Evolutionary conservation across 2,329 filamentous ascomycete species (phyloP).

Genomic region (Claviceps capensis): DNA sequence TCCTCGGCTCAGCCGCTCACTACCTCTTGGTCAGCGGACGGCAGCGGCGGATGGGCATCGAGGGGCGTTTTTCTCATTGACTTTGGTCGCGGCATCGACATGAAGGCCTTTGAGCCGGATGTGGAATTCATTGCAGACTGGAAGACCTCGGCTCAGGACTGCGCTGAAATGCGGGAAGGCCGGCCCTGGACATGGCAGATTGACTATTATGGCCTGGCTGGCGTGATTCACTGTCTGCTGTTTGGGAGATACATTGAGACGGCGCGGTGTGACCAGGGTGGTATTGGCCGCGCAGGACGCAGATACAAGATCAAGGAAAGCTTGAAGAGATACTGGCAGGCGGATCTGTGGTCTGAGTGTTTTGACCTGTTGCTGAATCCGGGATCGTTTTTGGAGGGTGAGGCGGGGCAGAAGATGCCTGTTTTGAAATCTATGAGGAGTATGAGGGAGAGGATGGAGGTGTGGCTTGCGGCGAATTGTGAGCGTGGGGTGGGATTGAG

Average conservation of each 20-base stretch:
- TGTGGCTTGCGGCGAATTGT: conserved; percentile 65
- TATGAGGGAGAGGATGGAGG: conserved; percentile 69
- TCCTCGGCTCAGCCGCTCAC: conserved; percentile 33
- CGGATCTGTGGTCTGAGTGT: conserved; percentile 71
- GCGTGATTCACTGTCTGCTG: conserved; percentile 73
- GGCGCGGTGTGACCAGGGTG: conserved; percentile 38
- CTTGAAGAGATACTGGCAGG: conserved; percentile 94
- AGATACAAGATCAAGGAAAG: conserved; percentile 70
- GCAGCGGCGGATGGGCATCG: conserved; percentile 61
- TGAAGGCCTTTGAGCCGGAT: conserved; percentile 63
- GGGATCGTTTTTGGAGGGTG: conserved; percentile 42
- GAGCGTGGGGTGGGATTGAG: conserved; percentile 70
- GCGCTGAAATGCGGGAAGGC: conserved; percentile 87
- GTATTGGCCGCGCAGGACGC: conserved; percentile 45
- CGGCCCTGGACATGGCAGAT: conserved; percentile 96
- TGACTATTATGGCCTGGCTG: conserved; percentile 87
- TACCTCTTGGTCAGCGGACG: conserved; percentile 57
- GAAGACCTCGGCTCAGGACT: conserved; percentile 78
- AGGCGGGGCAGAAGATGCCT: conserved; percentile 57
- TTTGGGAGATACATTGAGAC: conserved; percentile 96
- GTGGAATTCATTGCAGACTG: conserved; percentile 88
- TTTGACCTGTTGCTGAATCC: conserved; percentile 86
- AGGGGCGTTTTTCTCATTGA: conserved; percentile 84
- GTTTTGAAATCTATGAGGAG: conserved; percentile 54
- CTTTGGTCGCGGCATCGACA: conserved; percentile 89